These are phyloP conservation scores for Verticillium alfalfae DNA, from an alignment of 2,329 filamentous ascomycete genomes.

Conservation along the genomic window DNA sequence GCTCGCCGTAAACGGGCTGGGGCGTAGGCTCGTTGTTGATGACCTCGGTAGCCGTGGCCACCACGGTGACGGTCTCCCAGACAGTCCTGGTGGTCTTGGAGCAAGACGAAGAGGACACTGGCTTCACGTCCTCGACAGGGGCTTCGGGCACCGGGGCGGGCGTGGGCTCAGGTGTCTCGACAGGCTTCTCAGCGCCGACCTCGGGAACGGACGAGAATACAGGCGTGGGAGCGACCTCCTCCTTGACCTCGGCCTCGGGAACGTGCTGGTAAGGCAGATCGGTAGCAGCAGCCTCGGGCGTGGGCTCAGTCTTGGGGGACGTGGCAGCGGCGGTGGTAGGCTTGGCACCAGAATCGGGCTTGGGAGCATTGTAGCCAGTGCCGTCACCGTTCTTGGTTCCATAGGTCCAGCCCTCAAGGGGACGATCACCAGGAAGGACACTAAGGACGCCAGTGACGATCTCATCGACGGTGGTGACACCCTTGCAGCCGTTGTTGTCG, in stretches of 20 bases:
- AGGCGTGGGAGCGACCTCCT: neutral
- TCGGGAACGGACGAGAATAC: slow-evolving; percentile 1
- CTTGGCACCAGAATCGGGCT: neutral
- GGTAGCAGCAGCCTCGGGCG: neutral
- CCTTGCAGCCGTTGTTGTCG: slow-evolving; percentile 42
- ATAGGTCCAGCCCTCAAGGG: slow-evolving; percentile 44
- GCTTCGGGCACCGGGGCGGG: neutral
- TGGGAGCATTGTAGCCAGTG: slow-evolving; percentile 1
- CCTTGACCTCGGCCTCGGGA: neutral
- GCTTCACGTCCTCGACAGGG: neutral
- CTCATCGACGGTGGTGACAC: slow-evolving; percentile 32
- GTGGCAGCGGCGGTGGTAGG: slow-evolving; percentile 5
- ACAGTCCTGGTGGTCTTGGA: slow-evolving; percentile 28
- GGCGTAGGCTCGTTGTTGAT: slow-evolving; percentile 19
- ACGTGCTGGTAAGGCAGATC: neutral
- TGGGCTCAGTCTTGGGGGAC: neutral
- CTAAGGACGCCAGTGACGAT: slow-evolving; percentile 34
- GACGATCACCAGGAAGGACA: slow-evolving; percentile 50
- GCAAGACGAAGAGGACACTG: slow-evolving; percentile 14
- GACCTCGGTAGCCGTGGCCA: slow-evolving; percentile 38
- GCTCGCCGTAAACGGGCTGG: slow-evolving; percentile 14
- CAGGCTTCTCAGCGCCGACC: slow-evolving; percentile 1
- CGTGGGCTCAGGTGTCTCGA: slow-evolving; percentile 1
- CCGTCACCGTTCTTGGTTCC: slow-evolving; percentile 3
- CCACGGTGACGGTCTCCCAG: slow-evolving; percentile 41